Base-by-base conservation (phyloP, 2,329 filamentous ascomycete genomes). In the Ampelomyces quisqualis region DNA sequence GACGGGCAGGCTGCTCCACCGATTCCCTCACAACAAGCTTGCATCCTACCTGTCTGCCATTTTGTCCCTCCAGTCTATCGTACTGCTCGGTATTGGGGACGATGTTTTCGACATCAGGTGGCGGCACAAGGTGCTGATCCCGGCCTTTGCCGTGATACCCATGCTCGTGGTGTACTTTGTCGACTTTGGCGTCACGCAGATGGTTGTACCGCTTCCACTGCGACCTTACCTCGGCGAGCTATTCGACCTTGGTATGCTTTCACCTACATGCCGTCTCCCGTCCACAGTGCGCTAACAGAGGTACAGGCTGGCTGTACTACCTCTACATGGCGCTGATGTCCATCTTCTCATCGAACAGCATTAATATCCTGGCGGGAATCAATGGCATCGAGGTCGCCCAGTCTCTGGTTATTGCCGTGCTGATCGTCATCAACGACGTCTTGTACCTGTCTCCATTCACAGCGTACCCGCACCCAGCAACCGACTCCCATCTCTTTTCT, bases 351-450 rank as follows among this genome's bases (percentile, higher is more conserved):
- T 90, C 93, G 5, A 97, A 98, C 73, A 90, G 89, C 69, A 98
- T 98, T 79, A 98, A 98, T 75, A 98, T 98, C 72, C 77, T 98
- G n/a, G 93, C 93, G 0, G 93, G 93, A n/a, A 88, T 98, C 70
- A 98, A 98, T 69, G 93, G 93, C 40, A 93, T 98, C 66, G 93
- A 98, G 69, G 93, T 97, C 40, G 83, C 86, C 8, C 93, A 98
- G 72, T 96, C 90, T 45, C 76, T 98, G 49, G 87, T 95, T 50
- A 88, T 98, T 64, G 91, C 90, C 18, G 69, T 83, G 38, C 79
- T 97, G 35, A 81, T 98, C 53, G 80, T 85, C 45, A 73, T 89
- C 65, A 98, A 98, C 73, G 93, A 97, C 68, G 75, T 79, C 37
- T 78, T 97, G 51, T 98, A 97, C 71, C 81, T 97, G 34, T 71